Evolutionary conservation across 2,329 filamentous ascomycete species (phyloP), one percentile per base, ranked within the genome.

Genomic region (Coleophoma eucalyptorum): DNA sequence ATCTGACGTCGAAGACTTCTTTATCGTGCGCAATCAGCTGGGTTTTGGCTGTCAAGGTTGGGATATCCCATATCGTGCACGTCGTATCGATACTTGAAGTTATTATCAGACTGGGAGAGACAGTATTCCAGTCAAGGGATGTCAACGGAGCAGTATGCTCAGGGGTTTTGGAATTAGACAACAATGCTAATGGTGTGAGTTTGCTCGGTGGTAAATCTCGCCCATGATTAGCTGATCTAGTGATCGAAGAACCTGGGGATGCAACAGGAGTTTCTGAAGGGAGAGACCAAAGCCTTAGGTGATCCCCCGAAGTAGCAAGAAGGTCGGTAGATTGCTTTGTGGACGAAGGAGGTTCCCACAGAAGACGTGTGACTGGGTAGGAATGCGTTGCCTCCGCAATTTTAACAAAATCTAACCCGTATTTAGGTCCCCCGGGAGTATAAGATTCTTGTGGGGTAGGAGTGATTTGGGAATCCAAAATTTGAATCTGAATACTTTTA

Each of bases 31-130:
- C 94, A 70, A 99, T 99, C 43, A 99, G 77, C 68, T 99, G 94
- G 2, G 94, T 99, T 73, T 99, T 99, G 48, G 94, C 94, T 1
- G 94, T 99, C 55, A 99, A 77, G 1, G 94, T 97, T 3, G 94
- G 94, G 50, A 99, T 99, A 68, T 99, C 94, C 94, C 94, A 99
- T 58, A 99, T 99, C 4, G 94, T 99, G 72, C 94, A 99, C 5
- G 94, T 99, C 1, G 94, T 99, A 66, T 99, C 94, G 64, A 99
- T 99, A 68, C 92, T 97, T 3, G 92, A 97, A 1, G 94, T 99
- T 64, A 99, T 99, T 65, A 99, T 99, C 49, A 99, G 77, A 67
- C 93, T 97, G 0, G 94, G 94, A 20, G 91, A 96, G 48, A 99
- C 87, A 2, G 90, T 96, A 65, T 99, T 99, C 94, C 94, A 99